Base-by-base conservation (phyloP, 345 rosid genomes). In the Cardamine resedifolia region DNA sequence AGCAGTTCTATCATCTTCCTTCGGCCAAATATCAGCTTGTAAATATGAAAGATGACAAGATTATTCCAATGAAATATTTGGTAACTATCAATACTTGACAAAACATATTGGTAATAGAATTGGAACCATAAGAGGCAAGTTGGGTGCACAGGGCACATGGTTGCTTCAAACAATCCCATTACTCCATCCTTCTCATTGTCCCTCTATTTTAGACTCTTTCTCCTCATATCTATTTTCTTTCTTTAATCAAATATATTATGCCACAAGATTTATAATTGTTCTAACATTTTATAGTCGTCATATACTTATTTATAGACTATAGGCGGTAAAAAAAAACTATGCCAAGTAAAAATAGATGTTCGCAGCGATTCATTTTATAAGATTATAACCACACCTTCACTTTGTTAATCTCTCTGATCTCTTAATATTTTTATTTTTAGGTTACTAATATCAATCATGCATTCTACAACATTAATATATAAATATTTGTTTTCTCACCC, bases 101-200 rank as follows among this genome's bases (percentile, higher is more conserved):
- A 28, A 14, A 45, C 8, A 18, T n/a, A n/a, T 49, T 21, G 47
- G 2, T 33, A 49, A 53, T 49, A 10, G 53, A 47, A 26, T 15
- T 49, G 60, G 60, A 74, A 49, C 34, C 73, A 67, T 47, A 65
- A 27, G 77, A 58, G 44, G 34, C 77, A 66, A 60, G 68, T 51
- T 59, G 63, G 57, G 39, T 59, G 50, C 34, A 59, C 9, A 59
- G 60, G 66, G 50, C 78, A 67, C 78, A 67, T 60, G 78, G 68
- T 34, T 67, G 39, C 55, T 45, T 58, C 41, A 49, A 47, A 33
- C 68, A 38, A 28, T 9, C 20, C 78, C 56, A 41, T 59, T 23
- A 50, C 47, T 18, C 55, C 68, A 66, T 67, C 56, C 2, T 66
- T 49, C 30, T 58, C 61, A 5, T 30, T 74, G 55, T 74, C 68